phyloP scores from a whole-genome alignment of 257 asterid species.

The Solanum etuberosum region DNA sequence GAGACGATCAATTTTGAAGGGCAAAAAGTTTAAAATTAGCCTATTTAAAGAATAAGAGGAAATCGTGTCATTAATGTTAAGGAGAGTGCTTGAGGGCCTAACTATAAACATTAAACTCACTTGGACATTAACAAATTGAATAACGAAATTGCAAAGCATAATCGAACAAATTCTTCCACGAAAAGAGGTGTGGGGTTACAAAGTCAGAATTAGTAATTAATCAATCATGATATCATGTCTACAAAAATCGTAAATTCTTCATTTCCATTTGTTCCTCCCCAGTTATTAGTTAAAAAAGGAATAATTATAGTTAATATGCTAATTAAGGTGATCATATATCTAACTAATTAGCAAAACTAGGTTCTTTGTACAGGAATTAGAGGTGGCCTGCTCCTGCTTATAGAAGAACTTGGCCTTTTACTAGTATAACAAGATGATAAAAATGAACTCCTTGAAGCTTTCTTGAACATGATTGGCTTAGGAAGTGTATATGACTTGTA shows the following conservation, averaged over 20 bases:
- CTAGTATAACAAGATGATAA: slow-evolving; percentile 22
- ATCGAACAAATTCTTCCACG: background rate
- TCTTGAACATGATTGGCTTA: slow-evolving; percentile 46
- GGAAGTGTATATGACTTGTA: slow-evolving; percentile 51
- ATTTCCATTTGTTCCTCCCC: background rate
- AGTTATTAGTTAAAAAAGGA: background rate
- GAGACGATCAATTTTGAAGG: background rate
- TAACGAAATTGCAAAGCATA: background rate
- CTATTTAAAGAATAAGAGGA: background rate
- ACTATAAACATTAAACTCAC: background rate
- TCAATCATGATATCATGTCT: background rate
- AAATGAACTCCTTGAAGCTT: slow-evolving; percentile 16
- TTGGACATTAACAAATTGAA: background rate
- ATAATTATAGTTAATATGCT: background rate
- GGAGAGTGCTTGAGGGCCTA: background rate
- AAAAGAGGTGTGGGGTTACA: background rate
- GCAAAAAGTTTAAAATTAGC: background rate
- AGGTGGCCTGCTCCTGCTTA: slow-evolving; percentile 24
- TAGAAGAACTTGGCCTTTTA: slow-evolving; percentile 13
- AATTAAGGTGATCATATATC: background rate
- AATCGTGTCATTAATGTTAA: no score
- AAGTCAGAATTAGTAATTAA: background rate
- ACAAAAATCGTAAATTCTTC: background rate
- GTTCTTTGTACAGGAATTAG: slow-evolving; percentile 15
- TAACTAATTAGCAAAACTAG: background rate